phyloP scores from a whole-genome alignment of 192 early-diverging fungal genomes.

The Ambispora gerdemannii region DNA sequence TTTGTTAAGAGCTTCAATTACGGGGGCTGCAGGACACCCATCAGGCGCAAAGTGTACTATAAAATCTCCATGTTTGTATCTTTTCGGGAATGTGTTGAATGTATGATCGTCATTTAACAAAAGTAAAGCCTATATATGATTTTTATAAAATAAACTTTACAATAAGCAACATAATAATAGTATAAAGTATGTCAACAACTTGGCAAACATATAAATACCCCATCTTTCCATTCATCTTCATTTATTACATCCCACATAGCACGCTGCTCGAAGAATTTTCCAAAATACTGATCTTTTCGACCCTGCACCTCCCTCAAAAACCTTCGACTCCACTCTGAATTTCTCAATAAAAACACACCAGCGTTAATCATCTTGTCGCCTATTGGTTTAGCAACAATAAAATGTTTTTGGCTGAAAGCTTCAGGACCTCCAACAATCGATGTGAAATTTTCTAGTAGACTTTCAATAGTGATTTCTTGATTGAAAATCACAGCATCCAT shows the following conservation, averaged over 20 bases:
- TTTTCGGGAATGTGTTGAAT: conserved; percentile 57
- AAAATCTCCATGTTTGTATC: conserved; percentile 47
- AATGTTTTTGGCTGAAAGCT: conserved; percentile 42
- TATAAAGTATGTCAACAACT: background rate
- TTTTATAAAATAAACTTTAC: background rate
- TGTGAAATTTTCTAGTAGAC: conserved; percentile 41
- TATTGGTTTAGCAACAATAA: conserved; percentile 47
- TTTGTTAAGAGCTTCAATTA: conserved; percentile 40
- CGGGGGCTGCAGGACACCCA: conserved; percentile 48
- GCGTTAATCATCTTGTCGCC: conserved; percentile 56
- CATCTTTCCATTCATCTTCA: conserved; percentile 33
- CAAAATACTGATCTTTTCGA: conserved; percentile 37
- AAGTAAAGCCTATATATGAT: conserved; percentile 35
- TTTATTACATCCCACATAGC: conserved; percentile 58
- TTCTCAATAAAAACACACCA: conserved; percentile 57
- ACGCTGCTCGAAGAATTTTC: conserved; percentile 48
- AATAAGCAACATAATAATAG: background rate
- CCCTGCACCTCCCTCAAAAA: conserved; percentile 49
- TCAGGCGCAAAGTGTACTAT: conserved; percentile 59
- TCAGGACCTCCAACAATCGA: conserved; percentile 25
- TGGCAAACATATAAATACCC: no score
- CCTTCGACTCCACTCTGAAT: conserved; percentile 48
- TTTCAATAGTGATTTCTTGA: conserved; percentile 39
- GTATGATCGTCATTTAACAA: conserved; percentile 51
- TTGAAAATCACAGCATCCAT: conserved; percentile 60